Evolutionary conservation across 495 filamentous ascomycete species (phyloP).

Genomic region (Parmelia sp.): DNA sequence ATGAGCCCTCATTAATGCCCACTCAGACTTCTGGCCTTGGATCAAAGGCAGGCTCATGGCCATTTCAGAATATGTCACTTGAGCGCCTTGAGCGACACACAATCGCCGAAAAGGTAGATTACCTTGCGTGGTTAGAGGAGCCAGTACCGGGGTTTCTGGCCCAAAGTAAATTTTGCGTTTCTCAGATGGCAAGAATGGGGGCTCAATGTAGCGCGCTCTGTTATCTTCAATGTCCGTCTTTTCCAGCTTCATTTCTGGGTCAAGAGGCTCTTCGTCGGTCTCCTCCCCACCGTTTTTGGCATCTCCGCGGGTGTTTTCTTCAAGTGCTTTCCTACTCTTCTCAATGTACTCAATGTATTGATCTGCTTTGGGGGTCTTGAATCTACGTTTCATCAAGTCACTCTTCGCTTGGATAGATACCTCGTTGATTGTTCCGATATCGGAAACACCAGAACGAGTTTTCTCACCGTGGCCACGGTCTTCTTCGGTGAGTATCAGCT

Average conservation of each 20-base stretch:
- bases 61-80: constrained; percentile 97
- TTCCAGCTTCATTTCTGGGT: constrained; percentile 32
- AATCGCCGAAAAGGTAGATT: constrained; percentile 92
- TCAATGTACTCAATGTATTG: constrained; percentile 69
- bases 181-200: constrained; percentile 82
- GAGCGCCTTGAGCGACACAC: constrained; percentile 83
- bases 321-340: constrained; percentile 48
- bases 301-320: constrained; percentile 37
- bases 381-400: constrained; percentile 59
- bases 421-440: constrained; percentile 69
- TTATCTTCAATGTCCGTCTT: constrained; percentile 50
- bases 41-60: constrained; percentile 85
- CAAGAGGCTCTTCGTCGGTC: constrained; percentile 17
- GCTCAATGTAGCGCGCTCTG: constrained; percentile 71
- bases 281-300: constrained; percentile 6
- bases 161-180: constrained; percentile 91
- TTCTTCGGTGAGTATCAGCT: constrained; percentile 64
- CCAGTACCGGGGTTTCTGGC: constrained; percentile 82
- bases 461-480: constrained; percentile 35
- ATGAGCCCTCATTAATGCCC: constrained; percentile 89
- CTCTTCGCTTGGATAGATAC: constrained; percentile 60
- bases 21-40: constrained; percentile 87
- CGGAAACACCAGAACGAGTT: constrained; percentile 32
- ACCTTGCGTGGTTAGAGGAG: constrained; percentile 89
- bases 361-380: constrained; percentile 63